phyloP scores from a whole-genome alignment of 1,284 basidiomycete genomes.

The Cerrena zonata region DNA sequence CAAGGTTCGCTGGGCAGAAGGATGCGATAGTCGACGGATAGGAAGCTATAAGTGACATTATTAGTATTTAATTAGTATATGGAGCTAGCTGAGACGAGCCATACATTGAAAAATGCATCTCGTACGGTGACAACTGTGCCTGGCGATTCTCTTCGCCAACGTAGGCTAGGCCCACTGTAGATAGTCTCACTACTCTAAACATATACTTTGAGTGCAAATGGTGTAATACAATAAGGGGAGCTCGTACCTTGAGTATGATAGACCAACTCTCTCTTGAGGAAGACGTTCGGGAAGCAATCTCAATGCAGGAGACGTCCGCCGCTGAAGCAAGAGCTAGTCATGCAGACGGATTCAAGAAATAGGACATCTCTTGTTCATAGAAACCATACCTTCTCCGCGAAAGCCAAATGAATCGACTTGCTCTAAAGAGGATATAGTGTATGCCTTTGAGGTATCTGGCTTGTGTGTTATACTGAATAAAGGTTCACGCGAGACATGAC shows the following conservation, averaged over 20 bases:
- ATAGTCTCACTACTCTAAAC: constrained; percentile 56
- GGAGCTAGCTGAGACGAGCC: constrained; percentile 18
- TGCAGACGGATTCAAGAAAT: too few species aligned
- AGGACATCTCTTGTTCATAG: too few species aligned
- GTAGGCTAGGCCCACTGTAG: constrained; percentile 67
- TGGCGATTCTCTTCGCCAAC: constrained; percentile 61
- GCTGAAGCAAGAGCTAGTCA: constrained; percentile 75
- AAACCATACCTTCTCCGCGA: constrained; percentile 80
- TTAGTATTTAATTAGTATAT: constrained; percentile 8
- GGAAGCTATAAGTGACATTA: constrained; percentile 51
- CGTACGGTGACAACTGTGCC: constrained; percentile 79
- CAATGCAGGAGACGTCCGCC: constrained; percentile 67
- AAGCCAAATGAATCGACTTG: constrained; percentile 73
- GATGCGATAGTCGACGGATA: constrained; percentile 68
- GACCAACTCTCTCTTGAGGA: constrained; percentile 60
- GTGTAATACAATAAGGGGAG: neutral
- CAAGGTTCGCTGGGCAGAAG: constrained; percentile 48
- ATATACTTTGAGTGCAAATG: constrained; percentile 7
- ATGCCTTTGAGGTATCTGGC: constrained; percentile 69
- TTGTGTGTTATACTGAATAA: neutral
- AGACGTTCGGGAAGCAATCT: constrained; percentile 68
- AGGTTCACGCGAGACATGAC: neutral
- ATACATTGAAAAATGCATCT: constrained; percentile 81
- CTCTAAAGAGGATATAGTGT: constrained; percentile 43
- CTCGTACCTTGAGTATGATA: constrained; percentile 68